Evolutionary conservation across 257 asterid genomes (phyloP), one percentile per base, ranked within the genome.

Genomic region (Solanum bukasovii): DNA sequence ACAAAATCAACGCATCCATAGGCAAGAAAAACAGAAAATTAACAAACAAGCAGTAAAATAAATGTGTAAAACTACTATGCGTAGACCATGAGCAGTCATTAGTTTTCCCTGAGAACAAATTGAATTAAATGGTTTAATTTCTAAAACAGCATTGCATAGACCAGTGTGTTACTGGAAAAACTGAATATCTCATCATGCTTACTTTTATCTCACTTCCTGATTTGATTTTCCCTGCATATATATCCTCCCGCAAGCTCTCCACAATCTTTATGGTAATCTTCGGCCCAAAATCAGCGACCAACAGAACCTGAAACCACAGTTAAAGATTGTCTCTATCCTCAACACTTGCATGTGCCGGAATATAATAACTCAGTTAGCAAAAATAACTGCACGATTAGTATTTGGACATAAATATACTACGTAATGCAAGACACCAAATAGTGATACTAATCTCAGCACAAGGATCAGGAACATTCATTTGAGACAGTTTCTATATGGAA

Each of bases 251-350:
- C 89, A 97, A 93, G 88, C 95, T 93, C 84, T 97, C 99, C 88
- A 97, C 98, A 42, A 97, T 94, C 93, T 97, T 97, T 40, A 97
- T 21, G 9, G 99, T 94, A 88, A 94, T 95, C 92, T 93, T 93
- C 27, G 99, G 99, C 84, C 99, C 99, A 90, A 97, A 97, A 95
- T 97, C 99, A 63, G 99, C 94, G 71, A 96, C 98, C 90, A 97
- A 85, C 35, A 97, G 90, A 75, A 91, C 98, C 99, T 96, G 87
- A 40, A 38, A 84, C 16, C 46, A 84, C 29, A 61, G 82, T 86
- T 65, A 20, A 87, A 65, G 25, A 84, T 40, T 14, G 23, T 49
- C 46, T 86, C 40, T 52, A 86, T 61, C 70, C 59, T 73, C 84
- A 73, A 52, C 25, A 79, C 74, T 73, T 9, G 73, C 83, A 86